phyloP scores from a whole-genome alignment of 768 basidiomycete genomes.

The Cantharellus anzutake region DNA sequence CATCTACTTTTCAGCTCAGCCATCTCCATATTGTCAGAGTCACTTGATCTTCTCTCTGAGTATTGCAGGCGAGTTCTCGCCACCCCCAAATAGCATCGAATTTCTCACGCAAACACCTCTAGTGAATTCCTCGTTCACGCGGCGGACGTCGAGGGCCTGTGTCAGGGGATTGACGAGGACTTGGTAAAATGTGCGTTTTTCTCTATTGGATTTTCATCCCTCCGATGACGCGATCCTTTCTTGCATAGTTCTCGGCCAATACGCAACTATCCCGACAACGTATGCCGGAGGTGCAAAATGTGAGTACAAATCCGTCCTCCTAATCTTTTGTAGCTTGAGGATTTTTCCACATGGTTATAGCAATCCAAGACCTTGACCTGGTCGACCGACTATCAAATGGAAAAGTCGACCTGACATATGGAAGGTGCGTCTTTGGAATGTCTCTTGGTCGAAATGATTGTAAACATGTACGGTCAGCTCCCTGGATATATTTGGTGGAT shows the following conservation, averaged over 20 bases:
- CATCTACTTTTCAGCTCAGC: neutral
- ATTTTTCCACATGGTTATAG: slow-evolving; percentile 21
- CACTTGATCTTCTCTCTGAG: slow-evolving; percentile 51
- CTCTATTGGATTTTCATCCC: neutral
- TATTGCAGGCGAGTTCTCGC: slow-evolving; percentile 48
- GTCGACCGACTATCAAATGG: slow-evolving; percentile 68
- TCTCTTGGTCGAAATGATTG: neutral
- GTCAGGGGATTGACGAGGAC: slow-evolving; percentile 85
- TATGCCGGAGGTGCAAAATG: slow-evolving; percentile 95
- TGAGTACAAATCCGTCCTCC: slow-evolving; percentile 15
- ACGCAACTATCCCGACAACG: slow-evolving; percentile 81
- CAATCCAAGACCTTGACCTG: slow-evolving; percentile 57
- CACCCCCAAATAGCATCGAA: neutral
- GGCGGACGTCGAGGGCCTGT: slow-evolving; percentile 96
- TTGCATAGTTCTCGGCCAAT: slow-evolving; percentile 64
- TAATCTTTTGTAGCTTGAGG: neutral
- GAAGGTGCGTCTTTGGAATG: slow-evolving; percentile 30
- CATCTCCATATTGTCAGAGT: slow-evolving; percentile 28
- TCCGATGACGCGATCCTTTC: neutral
- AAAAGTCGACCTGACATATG: slow-evolving; percentile 72
- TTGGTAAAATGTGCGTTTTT: slow-evolving; percentile 50
- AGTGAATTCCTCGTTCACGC: slow-evolving; percentile 94
- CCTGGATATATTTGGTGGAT: slow-evolving; percentile 29
- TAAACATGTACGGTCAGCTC: slow-evolving; percentile 14
- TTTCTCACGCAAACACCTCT: neutral